phyloP scores from a whole-genome alignment of 192 early-diverging fungal genomes.

The Coemansia sp. region DNA sequence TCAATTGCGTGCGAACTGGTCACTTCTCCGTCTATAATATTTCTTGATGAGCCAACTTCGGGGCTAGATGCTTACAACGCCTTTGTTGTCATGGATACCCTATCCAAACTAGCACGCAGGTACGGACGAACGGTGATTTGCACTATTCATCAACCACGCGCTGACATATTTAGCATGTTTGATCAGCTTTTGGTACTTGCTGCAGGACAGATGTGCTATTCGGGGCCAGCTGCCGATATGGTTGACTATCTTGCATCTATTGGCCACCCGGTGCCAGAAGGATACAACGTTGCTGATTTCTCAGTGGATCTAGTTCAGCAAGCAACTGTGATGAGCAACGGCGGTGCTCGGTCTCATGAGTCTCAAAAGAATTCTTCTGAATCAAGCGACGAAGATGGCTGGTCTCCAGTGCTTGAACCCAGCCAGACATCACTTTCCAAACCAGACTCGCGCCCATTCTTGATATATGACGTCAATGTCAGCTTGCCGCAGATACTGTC shows the following conservation, averaged over 20 bases:
- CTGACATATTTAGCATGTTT: conserved; percentile 88
- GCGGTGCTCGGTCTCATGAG: too few species aligned
- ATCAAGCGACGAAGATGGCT: conserved; percentile 21
- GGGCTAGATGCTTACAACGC: conserved; percentile 92
- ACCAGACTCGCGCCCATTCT: conserved; percentile 4
- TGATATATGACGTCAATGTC: conserved; percentile 27
- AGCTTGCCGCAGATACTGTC: conserved; percentile 20
- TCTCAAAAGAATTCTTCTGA: background rate
- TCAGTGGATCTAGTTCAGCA: conserved; percentile 47
- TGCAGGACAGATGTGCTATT: conserved; percentile 79
- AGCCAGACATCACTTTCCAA: conserved; percentile 12
- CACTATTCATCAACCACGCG: conserved; percentile 93
- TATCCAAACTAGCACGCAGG: conserved; percentile 47
- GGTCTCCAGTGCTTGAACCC: conserved; percentile 20
- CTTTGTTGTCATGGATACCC: conserved; percentile 83
- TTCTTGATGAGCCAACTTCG: conserved; percentile 79
- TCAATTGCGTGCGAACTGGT: conserved; percentile 93
- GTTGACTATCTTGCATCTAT: conserved; percentile 65
- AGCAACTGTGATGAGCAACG: conserved; percentile 18
- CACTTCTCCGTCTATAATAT: conserved; percentile 83
- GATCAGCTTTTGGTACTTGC: conserved; percentile 83
- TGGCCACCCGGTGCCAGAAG: conserved; percentile 78
- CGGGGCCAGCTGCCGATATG: conserved; percentile 65
- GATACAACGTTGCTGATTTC: conserved; percentile 90
- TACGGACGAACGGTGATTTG: conserved; percentile 70